Evolutionary conservation across 2,329 filamentous ascomycete species (phyloP).

Genomic region (Verticillium alfalfae): DNA sequence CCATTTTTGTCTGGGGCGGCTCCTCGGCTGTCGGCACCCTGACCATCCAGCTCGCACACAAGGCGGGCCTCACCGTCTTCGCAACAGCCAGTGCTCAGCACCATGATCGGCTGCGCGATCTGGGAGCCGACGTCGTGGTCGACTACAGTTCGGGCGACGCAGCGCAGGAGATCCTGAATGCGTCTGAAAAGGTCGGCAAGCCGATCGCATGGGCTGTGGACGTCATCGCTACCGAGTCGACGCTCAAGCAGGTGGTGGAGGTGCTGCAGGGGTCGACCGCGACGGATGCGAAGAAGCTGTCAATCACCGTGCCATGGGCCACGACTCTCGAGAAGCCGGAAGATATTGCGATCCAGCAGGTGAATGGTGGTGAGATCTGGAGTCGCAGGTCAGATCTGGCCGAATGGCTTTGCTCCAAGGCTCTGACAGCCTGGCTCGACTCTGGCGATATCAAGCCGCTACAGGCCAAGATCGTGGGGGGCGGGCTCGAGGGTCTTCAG

Average conservation of each 20-base stretch:
- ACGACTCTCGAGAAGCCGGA: not conserved
- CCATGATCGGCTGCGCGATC: constrained; percentile 7
- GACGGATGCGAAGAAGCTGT: not conserved
- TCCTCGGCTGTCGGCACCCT: constrained; percentile 9
- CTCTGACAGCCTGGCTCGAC: constrained; percentile 16
- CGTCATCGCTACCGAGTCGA: constrained; percentile 2
- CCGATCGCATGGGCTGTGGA: constrained; percentile 6
- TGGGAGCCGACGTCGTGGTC: constrained; percentile 10
- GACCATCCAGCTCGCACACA: constrained; percentile 10
- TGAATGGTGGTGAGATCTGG: constrained; percentile 1
- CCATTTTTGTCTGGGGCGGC: constrained; percentile 9
- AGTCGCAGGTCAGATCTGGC: not conserved
- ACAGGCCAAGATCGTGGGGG: constrained; percentile 31
- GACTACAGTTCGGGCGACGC: constrained; percentile 6
- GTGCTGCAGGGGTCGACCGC: not conserved
- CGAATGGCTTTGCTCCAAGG: constrained; percentile 1
- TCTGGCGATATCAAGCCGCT: constrained; percentile 33
- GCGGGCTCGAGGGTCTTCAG: constrained; percentile 25
- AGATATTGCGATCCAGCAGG: not conserved
- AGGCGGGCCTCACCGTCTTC: constrained; percentile 9
- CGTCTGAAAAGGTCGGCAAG: not conserved
- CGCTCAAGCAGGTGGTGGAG: not conserved
- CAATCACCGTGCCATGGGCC: not conserved
- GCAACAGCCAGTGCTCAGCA: constrained; percentile 11
- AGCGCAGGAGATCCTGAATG: constrained; percentile 1